These are phyloP conservation scores for Cladosporium velox DNA, from an alignment of 2,329 filamentous ascomycete species.

Conservation along the genomic window DNA sequence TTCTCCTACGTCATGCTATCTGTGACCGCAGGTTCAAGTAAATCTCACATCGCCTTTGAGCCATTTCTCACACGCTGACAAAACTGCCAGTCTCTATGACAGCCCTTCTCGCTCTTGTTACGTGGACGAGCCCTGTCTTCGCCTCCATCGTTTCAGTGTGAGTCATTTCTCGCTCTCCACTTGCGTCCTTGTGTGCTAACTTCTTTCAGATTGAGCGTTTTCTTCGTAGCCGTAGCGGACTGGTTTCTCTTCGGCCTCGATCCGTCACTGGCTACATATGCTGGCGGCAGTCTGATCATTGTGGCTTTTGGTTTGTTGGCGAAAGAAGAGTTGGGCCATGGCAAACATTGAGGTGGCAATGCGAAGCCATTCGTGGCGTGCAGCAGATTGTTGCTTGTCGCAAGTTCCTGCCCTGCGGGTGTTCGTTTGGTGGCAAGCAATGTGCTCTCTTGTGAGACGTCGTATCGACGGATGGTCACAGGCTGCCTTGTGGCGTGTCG, in stretches of 20 bases:
- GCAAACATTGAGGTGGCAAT: slow-evolving; percentile 8
- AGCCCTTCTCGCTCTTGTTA: slow-evolving; percentile 35
- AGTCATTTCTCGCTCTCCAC: slow-evolving; percentile 4
- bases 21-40: slow-evolving; percentile 33
- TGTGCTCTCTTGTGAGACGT: neutral
- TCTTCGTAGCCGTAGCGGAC: slow-evolving; percentile 38
- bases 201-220: slow-evolving; percentile 31
- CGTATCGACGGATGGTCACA: neutral
- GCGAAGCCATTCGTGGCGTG: neutral
- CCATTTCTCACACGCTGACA: neutral
- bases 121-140: slow-evolving; percentile 40
- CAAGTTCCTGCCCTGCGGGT: neutral
- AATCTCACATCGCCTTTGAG: slow-evolving; percentile 2
- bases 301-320: slow-evolving; percentile 36
- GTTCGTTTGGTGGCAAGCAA: neutral
- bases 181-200: no score
- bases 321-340: slow-evolving; percentile 28
- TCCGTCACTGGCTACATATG: slow-evolving; percentile 35
- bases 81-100: slow-evolving; percentile 32
- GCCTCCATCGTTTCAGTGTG: slow-evolving; percentile 38
- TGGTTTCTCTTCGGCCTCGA: slow-evolving; percentile 37
- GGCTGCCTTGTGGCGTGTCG: neutral
- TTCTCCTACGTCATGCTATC: slow-evolving; percentile 35
- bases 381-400: neutral
- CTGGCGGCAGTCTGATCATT: slow-evolving; percentile 35